A percentile compares a stretch with the other conserved stretches of the same genome.
phyloP scores from a whole-genome alignment of 2,329 filamentous ascomycete genomes.

The Sordariomycetes sp. region DNA sequence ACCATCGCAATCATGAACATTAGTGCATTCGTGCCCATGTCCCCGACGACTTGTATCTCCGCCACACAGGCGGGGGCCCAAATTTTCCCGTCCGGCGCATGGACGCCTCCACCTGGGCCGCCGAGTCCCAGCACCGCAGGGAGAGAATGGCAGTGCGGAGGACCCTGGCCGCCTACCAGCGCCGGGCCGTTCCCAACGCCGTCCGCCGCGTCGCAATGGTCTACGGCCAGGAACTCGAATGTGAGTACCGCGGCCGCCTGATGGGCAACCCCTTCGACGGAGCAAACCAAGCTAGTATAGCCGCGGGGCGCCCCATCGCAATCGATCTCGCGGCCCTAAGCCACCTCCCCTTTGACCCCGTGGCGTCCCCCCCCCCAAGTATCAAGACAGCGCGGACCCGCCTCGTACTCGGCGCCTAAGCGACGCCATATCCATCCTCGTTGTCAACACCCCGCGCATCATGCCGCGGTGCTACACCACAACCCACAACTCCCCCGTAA shows the following conservation, averaged over 20 bases:
- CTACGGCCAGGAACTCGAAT: neutral
- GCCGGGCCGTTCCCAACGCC: neutral
- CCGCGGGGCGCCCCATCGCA: neutral
- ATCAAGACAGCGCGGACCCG: neutral
- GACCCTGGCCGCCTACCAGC: neutral
- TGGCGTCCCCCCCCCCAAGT: neutral
- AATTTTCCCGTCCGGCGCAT: neutral
- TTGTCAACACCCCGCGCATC: neutral
- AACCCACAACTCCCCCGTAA: too few species aligned
- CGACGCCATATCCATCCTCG: conserved; percentile 1
- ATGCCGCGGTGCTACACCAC: neutral
- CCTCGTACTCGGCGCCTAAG: neutral
- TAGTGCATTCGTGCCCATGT: neutral
- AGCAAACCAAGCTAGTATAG: neutral
- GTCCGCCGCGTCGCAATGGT: neutral
- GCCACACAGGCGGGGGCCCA: neutral
- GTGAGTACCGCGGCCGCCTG: neutral
- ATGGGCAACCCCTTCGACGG: neutral
- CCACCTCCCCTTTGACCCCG: neutral
- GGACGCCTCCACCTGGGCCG: neutral
- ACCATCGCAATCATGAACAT: neutral
- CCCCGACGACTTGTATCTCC: neutral
- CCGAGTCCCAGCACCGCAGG: neutral
- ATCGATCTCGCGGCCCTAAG: neutral
- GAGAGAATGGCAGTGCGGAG: neutral